A percentile compares a stretch with the other conserved stretches of the same genome.
Evolutionary conservation across 1,284 basidiomycete genomes (phyloP).

Genomic region (Cutaneotrichosporon cavernicola): DNA sequence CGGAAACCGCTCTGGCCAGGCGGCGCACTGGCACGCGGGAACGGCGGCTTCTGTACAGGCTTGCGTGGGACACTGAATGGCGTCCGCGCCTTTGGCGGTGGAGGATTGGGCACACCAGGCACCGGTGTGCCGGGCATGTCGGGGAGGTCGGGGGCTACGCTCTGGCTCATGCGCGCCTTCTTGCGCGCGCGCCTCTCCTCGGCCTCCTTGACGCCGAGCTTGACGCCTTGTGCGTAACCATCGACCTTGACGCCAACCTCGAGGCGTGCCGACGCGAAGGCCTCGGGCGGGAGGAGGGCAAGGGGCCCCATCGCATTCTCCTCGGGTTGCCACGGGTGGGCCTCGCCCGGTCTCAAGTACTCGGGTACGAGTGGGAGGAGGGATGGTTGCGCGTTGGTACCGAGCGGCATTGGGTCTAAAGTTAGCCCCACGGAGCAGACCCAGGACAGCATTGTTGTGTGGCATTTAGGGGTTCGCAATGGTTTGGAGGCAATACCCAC

Average conservation of each 20-base stretch:
- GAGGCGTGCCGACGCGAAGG: conserved; percentile 33
- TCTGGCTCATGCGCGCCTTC: conserved; percentile 22
- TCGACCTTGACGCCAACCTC: conserved; percentile 38
- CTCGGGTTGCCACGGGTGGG: conserved; percentile 11
- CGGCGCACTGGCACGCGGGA: conserved; percentile 24
- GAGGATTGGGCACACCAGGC: conserved; percentile 7
- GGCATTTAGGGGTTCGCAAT: too few relatives aligned
- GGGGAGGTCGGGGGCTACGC: conserved; percentile 26
- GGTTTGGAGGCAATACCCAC: conserved; percentile 24
- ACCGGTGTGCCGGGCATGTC: conserved; percentile 16
- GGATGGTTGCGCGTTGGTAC: conserved; percentile 29
- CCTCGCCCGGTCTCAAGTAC: conserved; percentile 10
- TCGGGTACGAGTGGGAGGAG: conserved; percentile 32
- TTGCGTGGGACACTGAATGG: conserved; percentile 14
- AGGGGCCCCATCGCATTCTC: conserved; percentile 20
- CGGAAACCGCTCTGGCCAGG: conserved; percentile 12
- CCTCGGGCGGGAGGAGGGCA: conserved; percentile 27
- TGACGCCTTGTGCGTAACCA: conserved; percentile 40
- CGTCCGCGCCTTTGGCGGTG: conserved; percentile 8
- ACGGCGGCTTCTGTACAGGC: conserved; percentile 16
- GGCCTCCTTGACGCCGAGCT: conserved; percentile 34
- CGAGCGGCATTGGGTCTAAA: conserved; percentile 40
- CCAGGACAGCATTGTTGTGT: neutral
- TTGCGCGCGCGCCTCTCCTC: conserved; percentile 23
- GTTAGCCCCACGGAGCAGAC: neutral